These are phyloP conservation scores for Amorphotheca resinae DNA, from an alignment of 495 filamentous ascomycete genomes.

Conservation along the genomic window DNA sequence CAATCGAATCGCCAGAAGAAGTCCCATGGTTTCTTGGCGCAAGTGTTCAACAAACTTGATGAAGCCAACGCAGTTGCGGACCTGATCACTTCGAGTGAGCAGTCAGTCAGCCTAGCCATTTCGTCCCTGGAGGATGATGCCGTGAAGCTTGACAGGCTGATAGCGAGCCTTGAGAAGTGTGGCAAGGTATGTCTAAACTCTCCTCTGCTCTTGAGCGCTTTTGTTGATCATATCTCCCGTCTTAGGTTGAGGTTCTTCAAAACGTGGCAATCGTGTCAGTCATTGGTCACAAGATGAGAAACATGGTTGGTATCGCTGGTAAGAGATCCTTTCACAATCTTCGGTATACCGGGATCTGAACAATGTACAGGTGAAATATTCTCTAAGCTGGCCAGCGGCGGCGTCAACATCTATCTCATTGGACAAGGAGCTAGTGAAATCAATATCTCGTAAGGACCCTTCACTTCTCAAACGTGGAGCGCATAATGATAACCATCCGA, in stretches of 20 bases:
- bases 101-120: constrained; percentile 28
- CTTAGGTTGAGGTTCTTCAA: constrained; percentile 20
- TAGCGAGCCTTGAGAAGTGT: constrained; percentile 23
- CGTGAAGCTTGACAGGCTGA: constrained; percentile 18
- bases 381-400: constrained; percentile 25
- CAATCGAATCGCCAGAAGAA: constrained; percentile 27
- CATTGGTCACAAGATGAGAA: constrained; percentile 31
- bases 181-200: no score
- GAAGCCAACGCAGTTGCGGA: constrained; percentile 25
- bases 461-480: not conserved
- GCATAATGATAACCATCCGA: not conserved
- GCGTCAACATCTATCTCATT: constrained; percentile 29
- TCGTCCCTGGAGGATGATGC: constrained; percentile 20
- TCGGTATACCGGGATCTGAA: constrained; percentile 6
- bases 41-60: constrained; percentile 26
- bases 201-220: not conserved
- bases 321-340: constrained; percentile 6
- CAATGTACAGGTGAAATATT: constrained; percentile 24
- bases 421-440: constrained; percentile 32
- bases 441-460: constrained; percentile 26
- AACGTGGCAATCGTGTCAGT: constrained; percentile 30
- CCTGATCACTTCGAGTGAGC: constrained; percentile 28
- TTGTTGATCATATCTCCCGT: not conserved
- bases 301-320: constrained; percentile 29
- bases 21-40: constrained; percentile 26